Evolutionary conservation across 805 yeast species (phyloP).

Genomic region (Cyberlindnera subsufficiens): DNA sequence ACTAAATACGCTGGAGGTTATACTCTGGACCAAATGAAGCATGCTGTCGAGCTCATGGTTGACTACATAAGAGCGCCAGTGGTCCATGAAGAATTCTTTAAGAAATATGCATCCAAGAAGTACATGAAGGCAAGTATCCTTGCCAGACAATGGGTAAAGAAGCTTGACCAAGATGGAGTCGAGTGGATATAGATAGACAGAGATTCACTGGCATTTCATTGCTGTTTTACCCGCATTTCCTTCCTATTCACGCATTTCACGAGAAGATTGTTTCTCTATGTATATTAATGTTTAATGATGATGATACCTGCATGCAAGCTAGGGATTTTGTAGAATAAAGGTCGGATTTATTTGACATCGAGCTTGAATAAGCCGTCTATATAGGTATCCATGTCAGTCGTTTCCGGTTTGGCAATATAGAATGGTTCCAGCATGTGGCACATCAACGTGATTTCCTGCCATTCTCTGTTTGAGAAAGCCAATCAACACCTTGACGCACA

Average conservation of each 20-base stretch:
- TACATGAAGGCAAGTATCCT: conserved; percentile 79
- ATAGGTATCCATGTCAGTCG: no score
- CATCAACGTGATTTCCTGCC: no score
- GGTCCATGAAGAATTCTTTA: conserved; percentile 85
- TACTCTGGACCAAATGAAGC: conserved; percentile 62
- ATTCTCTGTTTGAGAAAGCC: no score
- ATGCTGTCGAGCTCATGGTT: conserved; percentile 66
- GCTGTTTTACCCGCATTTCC: no score
- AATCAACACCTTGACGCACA: no score
- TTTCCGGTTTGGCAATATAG: no score
- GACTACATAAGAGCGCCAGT: conserved; percentile 76
- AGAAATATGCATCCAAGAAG: conserved; percentile 83
- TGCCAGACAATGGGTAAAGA: conserved; percentile 80
- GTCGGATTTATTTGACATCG: no score
- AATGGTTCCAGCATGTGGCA: no score
- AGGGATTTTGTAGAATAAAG: no score
- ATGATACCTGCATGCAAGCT: background rate
- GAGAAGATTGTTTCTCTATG: no score
- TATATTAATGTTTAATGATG: background rate
- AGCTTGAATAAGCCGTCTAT: no score
- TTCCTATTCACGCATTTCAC: no score
- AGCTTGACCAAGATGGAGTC: conserved; percentile 26
- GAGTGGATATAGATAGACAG: conserved; percentile 1
- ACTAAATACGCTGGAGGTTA: conserved; percentile 92
- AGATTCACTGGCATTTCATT: background rate